phyloP scores from a whole-genome alignment of 192 early-diverging fungal species.

The Coemansia sp. region DNA sequence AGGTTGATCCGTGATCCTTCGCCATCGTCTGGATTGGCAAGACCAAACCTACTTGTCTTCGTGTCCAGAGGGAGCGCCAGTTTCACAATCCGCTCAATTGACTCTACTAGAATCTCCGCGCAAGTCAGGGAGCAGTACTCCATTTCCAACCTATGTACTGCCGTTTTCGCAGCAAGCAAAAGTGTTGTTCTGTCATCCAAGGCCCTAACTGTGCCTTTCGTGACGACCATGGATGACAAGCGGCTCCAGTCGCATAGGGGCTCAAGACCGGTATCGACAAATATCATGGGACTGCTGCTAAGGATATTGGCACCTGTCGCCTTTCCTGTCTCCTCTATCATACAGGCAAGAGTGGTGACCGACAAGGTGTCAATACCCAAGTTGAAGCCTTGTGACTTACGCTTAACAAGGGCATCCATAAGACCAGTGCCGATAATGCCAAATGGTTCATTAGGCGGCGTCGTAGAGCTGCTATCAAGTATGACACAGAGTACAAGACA shows the following conservation, averaged over 20 bases:
- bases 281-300: constrained; percentile 5
- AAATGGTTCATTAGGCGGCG: not conserved
- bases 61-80: constrained; percentile 28
- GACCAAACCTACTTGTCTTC: constrained; percentile 5
- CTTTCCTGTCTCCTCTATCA: constrained; percentile 5
- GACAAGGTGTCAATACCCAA: not conserved
- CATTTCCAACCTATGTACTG: constrained; percentile 10
- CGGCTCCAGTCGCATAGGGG: constrained; percentile 23
- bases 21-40: constrained; percentile 6
- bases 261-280: constrained; percentile 28
- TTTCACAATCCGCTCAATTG: constrained; percentile 31
- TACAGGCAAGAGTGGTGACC: not conserved
- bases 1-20: constrained; percentile 22
- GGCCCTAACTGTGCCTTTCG: constrained; percentile 9
- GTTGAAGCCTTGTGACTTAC: not conserved
- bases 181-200: constrained; percentile 30
- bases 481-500: constrained; percentile 18
- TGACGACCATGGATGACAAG: constrained; percentile 9
- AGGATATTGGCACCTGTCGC: not conserved
- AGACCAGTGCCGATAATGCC: not conserved
- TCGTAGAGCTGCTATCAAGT: constrained; percentile 11
- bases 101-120: constrained; percentile 33
- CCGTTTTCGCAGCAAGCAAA: constrained; percentile 20
- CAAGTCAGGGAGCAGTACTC: constrained; percentile 11
- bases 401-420: not conserved